Base-by-base conservation (phyloP, 2,329 filamentous ascomycete genomes). In the Alternaria conjuncta region DNA sequence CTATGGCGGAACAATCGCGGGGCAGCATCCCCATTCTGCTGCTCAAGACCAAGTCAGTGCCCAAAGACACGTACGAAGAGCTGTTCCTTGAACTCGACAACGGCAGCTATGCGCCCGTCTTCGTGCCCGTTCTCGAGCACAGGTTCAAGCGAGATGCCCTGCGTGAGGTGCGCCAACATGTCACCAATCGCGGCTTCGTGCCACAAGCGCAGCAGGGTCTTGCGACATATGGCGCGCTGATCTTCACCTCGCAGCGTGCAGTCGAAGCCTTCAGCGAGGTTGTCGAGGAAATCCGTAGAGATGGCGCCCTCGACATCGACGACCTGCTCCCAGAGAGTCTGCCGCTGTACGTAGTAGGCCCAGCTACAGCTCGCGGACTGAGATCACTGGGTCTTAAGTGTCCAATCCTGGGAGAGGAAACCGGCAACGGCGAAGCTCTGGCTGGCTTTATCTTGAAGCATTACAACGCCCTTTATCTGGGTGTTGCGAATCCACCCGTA, bases 241-340 rank as follows among this genome's bases (percentile, higher is more conserved):
- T 96, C 54, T 95, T 96, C 75, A 96, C 92, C 2, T 94, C 91
- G 8, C 93, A 96, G 77, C 86, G 92, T 53, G 92, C 93, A 1
- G 92, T 96, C 3, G 93, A 96, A 76, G 92, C 90, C 0, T 93
- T 96, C 72, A 82, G 87, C 4, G 82, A 86, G 49, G 81, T 93
- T 9, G 85, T 93, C 1, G 81, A 85, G 13, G 86, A 88, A 30
- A 82, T 87, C 23, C 80, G 81, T 74, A 80, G 79, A 79, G 68
- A 72, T 25, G 61, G 57, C 50, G 45, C 51, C 18, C 56, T 66
- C 41, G 53, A 54, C 46, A 45, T 80, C 12, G 72, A 79, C n/a
- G 63, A 76, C 44, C 68, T 83, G 30, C 81, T 83, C 18, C 81
- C 83, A 41, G 64, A 65, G 79, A 86, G 70, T 73, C 87, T 76